A percentile compares a stretch with the other conserved stretches of the same genome.
phyloP scores from a whole-genome alignment of 768 basidiomycete genomes.

The Lactarius hengduanensis region DNA sequence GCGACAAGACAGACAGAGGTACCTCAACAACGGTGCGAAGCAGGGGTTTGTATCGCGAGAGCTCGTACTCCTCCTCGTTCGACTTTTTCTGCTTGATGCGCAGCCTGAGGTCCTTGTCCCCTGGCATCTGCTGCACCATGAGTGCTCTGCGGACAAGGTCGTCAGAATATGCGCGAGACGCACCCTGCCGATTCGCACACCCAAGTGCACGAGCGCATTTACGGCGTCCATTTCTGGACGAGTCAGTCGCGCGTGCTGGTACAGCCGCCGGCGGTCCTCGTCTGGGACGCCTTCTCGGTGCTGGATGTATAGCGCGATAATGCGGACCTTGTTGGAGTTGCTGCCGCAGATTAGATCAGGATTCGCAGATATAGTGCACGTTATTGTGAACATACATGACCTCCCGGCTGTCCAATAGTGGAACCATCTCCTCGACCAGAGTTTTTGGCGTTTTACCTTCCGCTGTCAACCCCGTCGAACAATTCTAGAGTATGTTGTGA shows the following conservation, averaged over 20 bases:
- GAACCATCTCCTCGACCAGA: conserved; percentile 98
- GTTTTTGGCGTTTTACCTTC: conserved; percentile 95
- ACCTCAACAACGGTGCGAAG: conserved; percentile 84
- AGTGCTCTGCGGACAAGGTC: neutral
- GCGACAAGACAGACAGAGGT: conserved; percentile 14
- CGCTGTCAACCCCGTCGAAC: conserved; percentile 86
- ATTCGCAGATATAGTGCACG: neutral
- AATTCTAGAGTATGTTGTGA: conserved; percentile 54
- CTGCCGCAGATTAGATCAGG: conserved; percentile 41
- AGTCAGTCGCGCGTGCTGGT: conserved; percentile 89
- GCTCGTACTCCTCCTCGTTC: conserved; percentile 92
- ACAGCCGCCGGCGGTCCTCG: conserved; percentile 90
- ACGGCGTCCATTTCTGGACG: conserved; percentile 91
- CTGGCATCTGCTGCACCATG: conserved; percentile 35
- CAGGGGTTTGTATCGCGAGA: conserved; percentile 89
- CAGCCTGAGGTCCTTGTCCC: conserved; percentile 77
- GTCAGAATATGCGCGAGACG: conserved; percentile 31
- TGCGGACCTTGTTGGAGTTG: conserved; percentile 89
- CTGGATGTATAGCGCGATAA: conserved; percentile 94
- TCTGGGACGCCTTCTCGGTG: conserved; percentile 97
- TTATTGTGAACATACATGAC: conserved; percentile 56
- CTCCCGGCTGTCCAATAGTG: conserved; percentile 82
- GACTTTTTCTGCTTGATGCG: conserved; percentile 73
- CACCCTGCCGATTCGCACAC: conserved; percentile 82
- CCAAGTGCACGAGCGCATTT: conserved; percentile 80